Percentiles rank a stretch among this genome's conserved stretches.
Conservation (phyloP, 139 green algal species). For the Tetratostichococcus sp. region DNA sequence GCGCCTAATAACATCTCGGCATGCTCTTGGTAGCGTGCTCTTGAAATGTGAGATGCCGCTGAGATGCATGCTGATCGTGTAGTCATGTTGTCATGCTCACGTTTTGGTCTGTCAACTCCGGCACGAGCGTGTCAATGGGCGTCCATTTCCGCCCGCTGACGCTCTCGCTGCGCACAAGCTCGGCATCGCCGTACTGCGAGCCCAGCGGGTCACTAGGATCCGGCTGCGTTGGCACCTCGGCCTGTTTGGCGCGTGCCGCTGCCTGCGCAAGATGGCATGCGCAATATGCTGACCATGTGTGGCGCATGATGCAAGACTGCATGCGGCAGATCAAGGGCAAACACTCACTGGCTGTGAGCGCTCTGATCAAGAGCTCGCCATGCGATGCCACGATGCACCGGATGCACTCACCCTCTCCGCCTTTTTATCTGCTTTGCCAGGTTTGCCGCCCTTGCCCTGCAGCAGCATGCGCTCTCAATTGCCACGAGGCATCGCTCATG, state of each 20-base stretch:
- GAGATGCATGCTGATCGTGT: too few relatives aligned
- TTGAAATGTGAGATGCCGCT: too few relatives aligned
- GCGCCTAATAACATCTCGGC: too few relatives aligned
- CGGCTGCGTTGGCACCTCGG: slow-evolving; percentile 45
- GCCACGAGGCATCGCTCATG: background rate
- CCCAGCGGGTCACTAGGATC: slow-evolving; percentile 82
- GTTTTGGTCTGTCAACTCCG: slow-evolving; percentile 37
- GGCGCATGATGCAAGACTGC: background rate
- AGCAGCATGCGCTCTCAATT: background rate
- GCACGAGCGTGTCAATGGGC: slow-evolving; percentile 39
- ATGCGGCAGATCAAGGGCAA: too few relatives aligned
- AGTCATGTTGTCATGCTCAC: too few relatives aligned
- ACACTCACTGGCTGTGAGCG: too few relatives aligned
- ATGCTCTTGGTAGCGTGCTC: too few relatives aligned
- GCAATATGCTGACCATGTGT: too few relatives aligned
- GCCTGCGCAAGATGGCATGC: slow-evolving; percentile 22
- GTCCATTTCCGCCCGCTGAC: slow-evolving; percentile 51
- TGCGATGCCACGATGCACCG: too few relatives aligned
- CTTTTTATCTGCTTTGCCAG: background rate
- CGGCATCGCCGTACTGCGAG: slow-evolving; percentile 86
- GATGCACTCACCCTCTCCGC: background rate
- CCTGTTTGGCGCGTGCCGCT: slow-evolving; percentile 59
- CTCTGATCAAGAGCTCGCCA: too few relatives aligned
- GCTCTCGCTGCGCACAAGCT: slow-evolving; percentile 73
- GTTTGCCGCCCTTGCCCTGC: background rate